Conservation (phyloP, 495 filamentous ascomycete species). For the Tricharina praecox region DNA sequence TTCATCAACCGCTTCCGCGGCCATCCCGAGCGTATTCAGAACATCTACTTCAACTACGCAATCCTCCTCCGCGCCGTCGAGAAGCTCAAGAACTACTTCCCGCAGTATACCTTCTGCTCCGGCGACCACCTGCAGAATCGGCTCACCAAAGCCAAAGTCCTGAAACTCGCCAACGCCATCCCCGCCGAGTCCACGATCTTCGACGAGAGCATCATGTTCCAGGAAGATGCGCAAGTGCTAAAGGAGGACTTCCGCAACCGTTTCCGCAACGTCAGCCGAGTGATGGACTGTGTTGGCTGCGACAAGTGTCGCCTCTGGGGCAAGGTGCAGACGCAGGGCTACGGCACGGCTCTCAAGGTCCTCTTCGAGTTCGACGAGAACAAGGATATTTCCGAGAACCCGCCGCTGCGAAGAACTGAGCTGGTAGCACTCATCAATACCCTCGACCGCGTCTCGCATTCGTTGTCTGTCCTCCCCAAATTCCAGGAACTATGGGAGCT, state of each 20-base stretch:
- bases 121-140: constrained; percentile 65
- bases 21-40: constrained; percentile 81
- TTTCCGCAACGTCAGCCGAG: constrained; percentile 82
- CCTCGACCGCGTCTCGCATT: constrained; percentile 65
- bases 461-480: constrained; percentile 51
- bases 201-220: constrained; percentile 90
- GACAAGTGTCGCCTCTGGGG: constrained; percentile 98
- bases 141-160: constrained; percentile 61
- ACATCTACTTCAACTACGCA: constrained; percentile 98
- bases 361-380: constrained; percentile 87
- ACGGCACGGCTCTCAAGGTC: constrained; percentile 86
- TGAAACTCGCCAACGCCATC: constrained; percentile 48
- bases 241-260: constrained; percentile 97
- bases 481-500: constrained; percentile 38
- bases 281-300: constrained; percentile 98
- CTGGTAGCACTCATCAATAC: constrained; percentile 90
- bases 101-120: constrained; percentile 77
- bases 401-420: constrained; percentile 69
- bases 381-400: constrained; percentile 49
- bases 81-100: constrained; percentile 73
- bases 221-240: constrained; percentile 49
- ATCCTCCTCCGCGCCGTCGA: constrained; percentile 74
- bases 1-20: constrained; percentile 68
- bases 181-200: constrained; percentile 60
- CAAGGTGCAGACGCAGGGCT: constrained; percentile 89